Evolutionary conservation across 108 stramenopile species (phyloP).

Genomic region (Heterococcus sp.): DNA sequence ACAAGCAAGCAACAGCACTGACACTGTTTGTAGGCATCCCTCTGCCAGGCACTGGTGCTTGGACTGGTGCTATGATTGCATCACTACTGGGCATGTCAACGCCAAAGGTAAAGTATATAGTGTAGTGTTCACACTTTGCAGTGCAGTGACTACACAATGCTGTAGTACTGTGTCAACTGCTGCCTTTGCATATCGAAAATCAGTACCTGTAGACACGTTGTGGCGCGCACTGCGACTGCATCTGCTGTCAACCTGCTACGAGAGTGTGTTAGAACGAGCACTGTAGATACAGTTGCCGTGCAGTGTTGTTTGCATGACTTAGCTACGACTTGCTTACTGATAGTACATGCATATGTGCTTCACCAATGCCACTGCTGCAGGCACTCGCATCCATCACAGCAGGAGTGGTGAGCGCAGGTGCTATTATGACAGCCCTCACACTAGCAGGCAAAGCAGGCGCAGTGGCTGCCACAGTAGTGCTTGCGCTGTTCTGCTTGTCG

Average conservation of each 20-base stretch:
- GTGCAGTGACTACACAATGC: no score
- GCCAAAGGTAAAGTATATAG: constrained; percentile 35
- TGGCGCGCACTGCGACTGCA: no score
- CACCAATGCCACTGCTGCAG: constrained; percentile 50
- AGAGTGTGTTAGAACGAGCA: no score
- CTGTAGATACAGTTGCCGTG: no score
- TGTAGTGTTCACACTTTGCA: no score
- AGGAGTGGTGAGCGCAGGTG: constrained; percentile 83
- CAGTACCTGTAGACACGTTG: no score
- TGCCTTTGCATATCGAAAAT: no score
- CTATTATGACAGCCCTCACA: constrained; percentile 67
- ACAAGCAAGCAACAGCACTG: constrained; percentile 69
- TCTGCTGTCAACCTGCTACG: no score
- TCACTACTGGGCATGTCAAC: constrained; percentile 85
- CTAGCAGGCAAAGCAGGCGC: constrained; percentile 32
- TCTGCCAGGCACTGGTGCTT: constrained; percentile 91
- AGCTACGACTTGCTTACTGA: no score
- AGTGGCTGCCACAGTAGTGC: constrained; percentile 23
- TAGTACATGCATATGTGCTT: no score
- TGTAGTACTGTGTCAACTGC: no score
- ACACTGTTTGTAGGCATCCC: constrained; percentile 93
- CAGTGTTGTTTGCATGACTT: no score
- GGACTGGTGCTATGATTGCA: constrained; percentile 94
- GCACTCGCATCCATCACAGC: constrained; percentile 81
- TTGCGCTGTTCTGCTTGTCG: constrained; percentile 36